These are phyloP conservation scores for Candida argentea DNA, from an alignment of 805 yeast genomes.

Conservation along the genomic window DNA sequence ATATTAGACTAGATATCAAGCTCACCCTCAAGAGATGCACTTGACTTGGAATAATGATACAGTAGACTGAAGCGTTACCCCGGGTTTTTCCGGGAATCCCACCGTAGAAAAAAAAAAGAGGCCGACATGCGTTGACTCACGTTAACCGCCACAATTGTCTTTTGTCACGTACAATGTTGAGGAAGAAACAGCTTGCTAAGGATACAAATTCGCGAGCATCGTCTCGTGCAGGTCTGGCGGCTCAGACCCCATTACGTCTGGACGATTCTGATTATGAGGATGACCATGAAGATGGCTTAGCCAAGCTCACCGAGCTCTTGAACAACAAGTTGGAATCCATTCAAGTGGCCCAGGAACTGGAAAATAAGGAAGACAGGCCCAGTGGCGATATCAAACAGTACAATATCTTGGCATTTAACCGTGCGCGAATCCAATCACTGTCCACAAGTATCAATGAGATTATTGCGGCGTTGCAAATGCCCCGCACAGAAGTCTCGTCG, in stretches of 20 bases:
- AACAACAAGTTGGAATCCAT: slow-evolving; percentile 6
- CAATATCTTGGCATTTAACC: slow-evolving; percentile 20
- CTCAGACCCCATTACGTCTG: slow-evolving; percentile 8
- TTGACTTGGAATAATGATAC: background rate
- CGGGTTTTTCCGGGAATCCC: background rate
- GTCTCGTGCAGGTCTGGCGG: slow-evolving; percentile 6
- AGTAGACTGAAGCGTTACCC: background rate
- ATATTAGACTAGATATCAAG: background rate
- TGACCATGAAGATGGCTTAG: slow-evolving; percentile 8
- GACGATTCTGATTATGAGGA: slow-evolving; percentile 11
- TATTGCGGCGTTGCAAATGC: slow-evolving; percentile 28
- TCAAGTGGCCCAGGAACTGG: slow-evolving; percentile 4
- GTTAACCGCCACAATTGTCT: too few relatives aligned
- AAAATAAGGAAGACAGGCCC: slow-evolving; percentile 2
- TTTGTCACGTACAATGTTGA: slow-evolving; percentile 4
- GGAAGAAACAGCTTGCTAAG: slow-evolving; percentile 3
- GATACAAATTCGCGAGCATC: slow-evolving; percentile 7
- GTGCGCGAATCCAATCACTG: slow-evolving; percentile 24
- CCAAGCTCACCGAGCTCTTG: slow-evolving; percentile 7
- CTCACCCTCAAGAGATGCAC: background rate
- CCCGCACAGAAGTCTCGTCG: slow-evolving; percentile 37
- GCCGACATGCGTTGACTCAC: too few relatives aligned
- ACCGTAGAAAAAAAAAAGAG: too few relatives aligned
- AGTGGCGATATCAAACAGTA: slow-evolving; percentile 14
- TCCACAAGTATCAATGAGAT: slow-evolving; percentile 35